A percentile compares a stretch with the other conserved stretches of the same genome.
Evolutionary conservation across 441 rosid species (phyloP).

Genomic region (Cnidoscolus chayamansa): DNA sequence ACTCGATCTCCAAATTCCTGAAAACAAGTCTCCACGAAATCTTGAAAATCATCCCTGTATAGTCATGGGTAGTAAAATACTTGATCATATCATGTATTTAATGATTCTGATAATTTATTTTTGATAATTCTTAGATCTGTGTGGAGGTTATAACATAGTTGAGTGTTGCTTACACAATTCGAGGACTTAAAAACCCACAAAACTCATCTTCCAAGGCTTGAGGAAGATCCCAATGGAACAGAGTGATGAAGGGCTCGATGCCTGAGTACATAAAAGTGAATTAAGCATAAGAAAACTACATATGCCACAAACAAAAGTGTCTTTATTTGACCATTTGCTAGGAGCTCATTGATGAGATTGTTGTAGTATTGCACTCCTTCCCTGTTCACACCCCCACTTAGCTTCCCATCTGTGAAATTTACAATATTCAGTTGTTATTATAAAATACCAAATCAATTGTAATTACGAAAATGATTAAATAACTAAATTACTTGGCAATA

Average conservation of each 20-base stretch:
- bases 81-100: no score
- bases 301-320: no score
- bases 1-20: conserved; percentile 58
- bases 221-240: conserved; percentile 31
- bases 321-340: conserved; percentile 37
- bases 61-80: no score
- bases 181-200: conserved; percentile 19
- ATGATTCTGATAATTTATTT: no score
- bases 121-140: background rate
- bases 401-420: conserved; percentile 40
- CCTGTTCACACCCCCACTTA: conserved; percentile 51
- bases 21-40: conserved; percentile 50
- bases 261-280: background rate
- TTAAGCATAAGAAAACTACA: background rate
- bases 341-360: conserved; percentile 54
- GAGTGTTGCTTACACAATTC: conserved; percentile 22
- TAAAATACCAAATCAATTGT: no score
- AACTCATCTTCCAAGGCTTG: conserved; percentile 27
- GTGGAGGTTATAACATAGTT: no score
- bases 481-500: conserved; percentile 33
- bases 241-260: conserved; percentile 25
- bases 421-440: background rate
- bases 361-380: conserved; percentile 32
- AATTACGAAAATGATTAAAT: no score
- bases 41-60: conserved; percentile 40